Evolutionary conservation across 768 basidiomycete genomes (phyloP), one percentile per base, ranked within the genome.

Genomic region (Suillus fuscotomentosus): DNA sequence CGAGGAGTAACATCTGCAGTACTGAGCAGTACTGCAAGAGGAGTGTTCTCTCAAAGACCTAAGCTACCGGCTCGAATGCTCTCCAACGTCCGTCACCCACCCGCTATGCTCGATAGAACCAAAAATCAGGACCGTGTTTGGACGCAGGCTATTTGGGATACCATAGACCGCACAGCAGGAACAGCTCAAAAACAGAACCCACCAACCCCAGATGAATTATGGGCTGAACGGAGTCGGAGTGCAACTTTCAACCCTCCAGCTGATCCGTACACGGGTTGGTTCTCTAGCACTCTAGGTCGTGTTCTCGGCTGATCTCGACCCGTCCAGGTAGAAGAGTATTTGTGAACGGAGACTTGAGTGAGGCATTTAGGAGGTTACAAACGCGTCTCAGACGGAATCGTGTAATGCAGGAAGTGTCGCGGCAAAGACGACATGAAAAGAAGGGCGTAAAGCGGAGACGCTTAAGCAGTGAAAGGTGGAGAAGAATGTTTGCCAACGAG

Each of bases 401-500:
- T 64, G 85, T 94, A 15, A 73, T 79, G 14, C 69, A 70, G 41
- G 85, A 87, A 66, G 75, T 87, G 51, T 78, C 79, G 60, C 68
- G 80, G 69, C 72, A 79, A 51, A 79, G 83, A 63, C 81, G 93
- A 67, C 92, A 94, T 74, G 93, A 93, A 76, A 92, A 94, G 80
- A 89, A 87, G 77, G 92, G 93, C 41, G 84, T 82, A 65, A 93
- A 92, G 75, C 86, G 91, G 66, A 83, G 90, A 66, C 83, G 92
- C 67, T 78, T 94, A 70, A 80, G 79, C 59, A 93, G 91, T 70
- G 82, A 90, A 75, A 84, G 91, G 68, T 94, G 92, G 90, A 83
- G 90, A 73, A 87, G 82, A 70, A 86, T 83, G 65, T 95, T 94
- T 76, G 88, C 92, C 56, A 80, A 92, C 69, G 89, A 92, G 83